These are phyloP conservation scores for Ophiorrhiza pumila DNA, from an alignment of 257 asterid species.

Conservation along the genomic window DNA sequence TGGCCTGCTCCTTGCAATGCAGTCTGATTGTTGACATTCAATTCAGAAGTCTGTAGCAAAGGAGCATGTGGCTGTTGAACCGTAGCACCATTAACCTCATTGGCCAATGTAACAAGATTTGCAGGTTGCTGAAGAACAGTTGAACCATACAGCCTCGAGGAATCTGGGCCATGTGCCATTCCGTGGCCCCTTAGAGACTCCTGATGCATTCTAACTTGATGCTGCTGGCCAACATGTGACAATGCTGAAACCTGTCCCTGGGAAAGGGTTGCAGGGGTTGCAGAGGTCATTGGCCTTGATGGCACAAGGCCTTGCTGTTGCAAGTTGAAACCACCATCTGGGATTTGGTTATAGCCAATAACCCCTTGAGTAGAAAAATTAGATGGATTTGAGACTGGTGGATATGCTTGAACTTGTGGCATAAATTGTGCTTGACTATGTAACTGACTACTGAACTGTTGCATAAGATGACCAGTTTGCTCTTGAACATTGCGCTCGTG, in stretches of 20 bases:
- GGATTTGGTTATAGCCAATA: conserved; percentile 41
- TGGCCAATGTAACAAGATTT: conserved; percentile 44
- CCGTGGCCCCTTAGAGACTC: conserved; percentile 37
- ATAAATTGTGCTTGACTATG: conserved; percentile 44
- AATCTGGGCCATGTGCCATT: conserved; percentile 49
- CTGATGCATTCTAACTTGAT: conserved; percentile 50
- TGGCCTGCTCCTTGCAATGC: conserved; percentile 49
- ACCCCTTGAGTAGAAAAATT: conserved; percentile 40
- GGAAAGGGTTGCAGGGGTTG: conserved; percentile 30
- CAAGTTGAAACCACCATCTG: conserved; percentile 35
- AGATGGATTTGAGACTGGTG: conserved; percentile 30
- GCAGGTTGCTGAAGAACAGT: conserved; percentile 46
- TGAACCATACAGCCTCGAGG: conserved; percentile 45
- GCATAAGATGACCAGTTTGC: conserved; percentile 41
- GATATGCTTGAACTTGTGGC: conserved; percentile 47
- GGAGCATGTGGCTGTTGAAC: conserved; percentile 45
- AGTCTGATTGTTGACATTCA: conserved; percentile 42
- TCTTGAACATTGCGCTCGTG: conserved; percentile 40
- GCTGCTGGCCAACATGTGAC: conserved; percentile 46
- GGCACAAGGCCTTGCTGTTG: conserved; percentile 39
- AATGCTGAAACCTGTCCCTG: conserved; percentile 46
- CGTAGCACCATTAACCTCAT: conserved; percentile 42
- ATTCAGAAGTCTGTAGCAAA: conserved; percentile 41
- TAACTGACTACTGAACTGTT: conserved; percentile 43
- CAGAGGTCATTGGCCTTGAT: conserved; percentile 40